Percentiles rank a stretch among this genome's conserved stretches.
These are phyloP conservation scores for Grosmannia huntii DNA, from an alignment of 2,329 filamentous ascomycete species.

Conservation along the genomic window DNA sequence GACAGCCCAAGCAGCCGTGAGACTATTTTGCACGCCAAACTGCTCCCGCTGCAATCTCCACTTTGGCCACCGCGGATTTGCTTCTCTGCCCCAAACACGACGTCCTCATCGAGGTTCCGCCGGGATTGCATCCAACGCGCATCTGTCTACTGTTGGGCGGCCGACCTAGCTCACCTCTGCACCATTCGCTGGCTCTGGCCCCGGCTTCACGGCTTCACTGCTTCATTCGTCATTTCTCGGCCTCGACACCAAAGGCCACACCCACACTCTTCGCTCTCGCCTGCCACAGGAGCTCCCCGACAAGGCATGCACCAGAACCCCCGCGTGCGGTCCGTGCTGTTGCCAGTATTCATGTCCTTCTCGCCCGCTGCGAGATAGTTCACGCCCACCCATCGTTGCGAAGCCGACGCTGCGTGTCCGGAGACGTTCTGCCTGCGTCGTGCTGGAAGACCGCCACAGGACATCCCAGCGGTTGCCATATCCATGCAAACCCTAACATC, in stretches of 20 bases:
- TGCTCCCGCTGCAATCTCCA: too few species aligned
- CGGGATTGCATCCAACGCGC: too few species aligned
- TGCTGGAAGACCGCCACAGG: background rate
- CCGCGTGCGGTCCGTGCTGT: background rate
- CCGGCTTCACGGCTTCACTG: too few species aligned
- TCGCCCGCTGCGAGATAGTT: background rate
- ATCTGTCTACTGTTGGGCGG: too few species aligned
- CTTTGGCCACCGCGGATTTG: too few species aligned
- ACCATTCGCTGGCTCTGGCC: too few species aligned
- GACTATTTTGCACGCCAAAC: background rate
- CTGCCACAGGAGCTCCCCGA: background rate
- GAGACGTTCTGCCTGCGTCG: background rate
- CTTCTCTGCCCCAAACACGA: too few species aligned
- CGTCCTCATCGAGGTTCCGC: too few species aligned
- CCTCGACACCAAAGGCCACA: too few species aligned
- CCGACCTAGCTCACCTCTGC: too few species aligned
- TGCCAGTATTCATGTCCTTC: background rate
- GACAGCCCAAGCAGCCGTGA: background rate
- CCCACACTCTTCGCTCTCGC: background rate
- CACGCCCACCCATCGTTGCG: background rate
- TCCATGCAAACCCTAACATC: constrained; percentile 42
- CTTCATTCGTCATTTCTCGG: too few species aligned
- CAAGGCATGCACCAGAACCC: constrained; percentile 2
- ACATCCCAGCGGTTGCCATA: constrained; percentile 12
- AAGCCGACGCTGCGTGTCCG: background rate